Conservation (phyloP, 306 rosid species). For the Cyclanthera cordifolia region DNA sequence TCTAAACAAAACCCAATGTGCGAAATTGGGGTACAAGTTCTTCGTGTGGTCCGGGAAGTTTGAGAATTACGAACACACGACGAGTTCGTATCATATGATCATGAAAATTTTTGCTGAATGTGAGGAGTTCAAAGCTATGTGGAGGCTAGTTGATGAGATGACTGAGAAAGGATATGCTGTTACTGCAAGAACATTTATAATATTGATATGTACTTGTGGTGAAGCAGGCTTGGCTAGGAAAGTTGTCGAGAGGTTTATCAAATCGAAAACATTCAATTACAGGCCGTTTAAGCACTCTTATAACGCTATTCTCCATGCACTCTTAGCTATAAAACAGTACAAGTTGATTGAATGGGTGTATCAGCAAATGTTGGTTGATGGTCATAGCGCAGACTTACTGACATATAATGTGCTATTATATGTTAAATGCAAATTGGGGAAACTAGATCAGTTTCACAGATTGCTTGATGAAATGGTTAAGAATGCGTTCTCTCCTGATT, state of each 20-base stretch:
- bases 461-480: constrained; percentile 73
- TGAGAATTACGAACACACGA: constrained; percentile 43
- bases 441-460: constrained; percentile 59
- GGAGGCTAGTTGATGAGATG: constrained; percentile 88
- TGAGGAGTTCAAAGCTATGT: constrained; percentile 73
- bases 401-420: constrained; percentile 68
- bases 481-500: constrained; percentile 65
- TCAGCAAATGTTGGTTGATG: constrained; percentile 69
- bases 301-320: constrained; percentile 64
- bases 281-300: constrained; percentile 75
- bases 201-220: constrained; percentile 72
- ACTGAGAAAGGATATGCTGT: constrained; percentile 47
- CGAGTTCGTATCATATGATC: constrained; percentile 51
- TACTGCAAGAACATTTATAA: constrained; percentile 53
- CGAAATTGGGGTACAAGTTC: constrained; percentile 70
- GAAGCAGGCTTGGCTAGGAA: constrained; percentile 67
- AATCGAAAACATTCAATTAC: constrained; percentile 56
- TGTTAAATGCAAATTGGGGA: constrained; percentile 75
- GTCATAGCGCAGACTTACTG: constrained; percentile 46
- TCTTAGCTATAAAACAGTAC: constrained; percentile 50
- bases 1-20: constrained; percentile 54
- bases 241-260: constrained; percentile 66
- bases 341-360: constrained; percentile 91
- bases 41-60: constrained; percentile 66
- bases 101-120: constrained; percentile 83